These are phyloP conservation scores for Zychaea mexicana DNA, from an alignment of 371 early-diverging fungal species.

Conservation along the genomic window DNA sequence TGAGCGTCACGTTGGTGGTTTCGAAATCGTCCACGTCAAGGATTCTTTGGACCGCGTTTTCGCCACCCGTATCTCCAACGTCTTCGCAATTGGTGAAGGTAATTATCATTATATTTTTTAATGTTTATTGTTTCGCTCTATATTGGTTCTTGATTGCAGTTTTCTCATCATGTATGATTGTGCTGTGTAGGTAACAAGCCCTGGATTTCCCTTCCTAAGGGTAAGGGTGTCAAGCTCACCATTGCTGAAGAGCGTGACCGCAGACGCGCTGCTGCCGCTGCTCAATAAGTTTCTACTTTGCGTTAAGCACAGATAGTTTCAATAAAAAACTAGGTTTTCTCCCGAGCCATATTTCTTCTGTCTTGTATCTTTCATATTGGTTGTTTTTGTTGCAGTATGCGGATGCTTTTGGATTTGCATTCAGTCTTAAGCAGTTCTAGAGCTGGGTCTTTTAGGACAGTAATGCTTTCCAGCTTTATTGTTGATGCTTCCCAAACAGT, in stretches of 20 bases:
- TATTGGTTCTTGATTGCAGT: not conserved
- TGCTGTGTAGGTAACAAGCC: slow-evolving; percentile 51
- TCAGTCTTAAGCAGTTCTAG: too few species aligned
- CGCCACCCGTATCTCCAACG: slow-evolving; percentile 91
- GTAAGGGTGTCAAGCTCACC: slow-evolving; percentile 97
- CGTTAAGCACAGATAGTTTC: not conserved
- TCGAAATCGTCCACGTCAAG: slow-evolving; percentile 94
- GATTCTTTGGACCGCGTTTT: slow-evolving; percentile 89
- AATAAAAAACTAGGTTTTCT: not conserved
- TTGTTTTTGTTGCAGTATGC: too few species aligned
- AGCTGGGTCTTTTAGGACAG: too few species aligned
- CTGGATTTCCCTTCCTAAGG: slow-evolving; percentile 95
- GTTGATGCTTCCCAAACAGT: too few species aligned
- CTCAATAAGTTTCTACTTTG: slow-evolving; percentile 25
- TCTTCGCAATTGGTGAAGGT: slow-evolving; percentile 88
- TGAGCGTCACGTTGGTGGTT: slow-evolving; percentile 98
- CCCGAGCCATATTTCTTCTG: slow-evolving; percentile 4
- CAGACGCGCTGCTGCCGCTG: slow-evolving; percentile 65
- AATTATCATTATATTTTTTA: not conserved
- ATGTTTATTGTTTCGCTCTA: not conserved
- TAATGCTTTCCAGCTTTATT: too few species aligned
- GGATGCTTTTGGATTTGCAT: too few species aligned
- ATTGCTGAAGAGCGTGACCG: slow-evolving; percentile 98
- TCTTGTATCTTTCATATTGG: not conserved
- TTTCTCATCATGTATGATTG: not conserved